Evolutionary conservation across 2,329 filamentous ascomycete species (phyloP), one percentile per base, ranked within the genome.

Genomic region (Pseudogymnoascus sp.): DNA sequence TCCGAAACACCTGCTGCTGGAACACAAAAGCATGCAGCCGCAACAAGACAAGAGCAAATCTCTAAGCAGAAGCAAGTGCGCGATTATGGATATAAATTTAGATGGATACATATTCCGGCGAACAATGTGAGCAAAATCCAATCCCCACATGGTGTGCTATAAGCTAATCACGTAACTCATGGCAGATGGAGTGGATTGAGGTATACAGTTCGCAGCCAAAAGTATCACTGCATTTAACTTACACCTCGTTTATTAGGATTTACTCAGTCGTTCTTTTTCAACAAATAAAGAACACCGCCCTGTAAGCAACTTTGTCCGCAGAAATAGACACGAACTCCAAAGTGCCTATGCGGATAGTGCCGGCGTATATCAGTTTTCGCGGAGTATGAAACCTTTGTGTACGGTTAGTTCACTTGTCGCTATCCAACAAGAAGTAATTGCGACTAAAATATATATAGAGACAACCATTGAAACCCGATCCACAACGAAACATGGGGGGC

Each of bases 21-120:
- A 33, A 54, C 47, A 18, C 43, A 54, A 33, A 30, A 18, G 43
- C n/a, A 30, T 7, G 22, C 43, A 30, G 14, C 7, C 22, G 14
- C 25, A 30, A 30, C 43, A 50, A 28, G 25, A 4, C 43, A 54
- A 20, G 28, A 54, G 7, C 25, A 54, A 54, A 20, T 9, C 9
- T 30, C 28, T 3, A 33, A 33, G 25, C n/a, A 33, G 9, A 30
- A 54, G 11, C 9, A 54, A 18, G 25, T 33, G n/a, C 47, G 11
- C 25, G 47, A 54, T 11, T 25, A 12, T 11, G n/a, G 28, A 33
- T 54, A 54, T 9, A 18, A 6, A 33, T 54, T 54, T 18, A 54
- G 47, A 33, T 54, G 47, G 47, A 54, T 54, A 54, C 47, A 54
- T 54, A 28, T 54, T 54, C 47, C 47, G 8, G 47, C 47, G 2